phyloP scores from a whole-genome alignment of 257 asterid genomes.

The Striga asiatica region DNA sequence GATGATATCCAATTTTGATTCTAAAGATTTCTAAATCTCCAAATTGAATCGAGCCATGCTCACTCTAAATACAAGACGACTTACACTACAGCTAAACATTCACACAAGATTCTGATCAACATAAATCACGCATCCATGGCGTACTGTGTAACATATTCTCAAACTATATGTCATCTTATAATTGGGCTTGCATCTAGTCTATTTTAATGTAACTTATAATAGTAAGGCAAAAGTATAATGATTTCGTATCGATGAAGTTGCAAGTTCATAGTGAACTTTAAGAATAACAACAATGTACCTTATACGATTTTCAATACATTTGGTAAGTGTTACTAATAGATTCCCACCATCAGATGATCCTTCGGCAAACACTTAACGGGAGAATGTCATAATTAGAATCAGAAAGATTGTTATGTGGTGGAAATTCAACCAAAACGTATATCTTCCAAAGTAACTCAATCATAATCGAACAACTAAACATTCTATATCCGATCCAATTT shows the following conservation, averaged over 20 bases:
- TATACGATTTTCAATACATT: neutral
- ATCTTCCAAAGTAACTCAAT: neutral
- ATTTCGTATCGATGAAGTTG: neutral
- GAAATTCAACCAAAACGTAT: neutral
- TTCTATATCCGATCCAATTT: too few species aligned
- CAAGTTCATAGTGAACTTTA: neutral
- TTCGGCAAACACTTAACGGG: neutral
- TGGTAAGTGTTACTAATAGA: neutral
- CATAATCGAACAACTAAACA: too few species aligned
- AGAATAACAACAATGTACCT: neutral
- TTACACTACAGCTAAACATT: neutral
- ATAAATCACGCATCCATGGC: neutral
- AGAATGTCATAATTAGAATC: constrained; percentile 1
- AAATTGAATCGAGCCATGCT: too few species aligned
- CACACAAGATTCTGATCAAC: neutral
- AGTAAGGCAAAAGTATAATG: neutral
- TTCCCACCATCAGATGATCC: neutral
- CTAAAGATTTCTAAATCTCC: too few species aligned
- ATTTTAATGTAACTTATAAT: neutral
- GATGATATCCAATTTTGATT: too few species aligned
- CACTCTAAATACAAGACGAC: too few species aligned
- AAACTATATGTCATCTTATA: neutral
- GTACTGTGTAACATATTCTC: neutral
- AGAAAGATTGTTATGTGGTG: neutral
- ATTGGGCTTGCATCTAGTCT: neutral